Base-by-base conservation (phyloP, 2,329 filamentous ascomycete genomes). In the Nothophoma quercina region DNA sequence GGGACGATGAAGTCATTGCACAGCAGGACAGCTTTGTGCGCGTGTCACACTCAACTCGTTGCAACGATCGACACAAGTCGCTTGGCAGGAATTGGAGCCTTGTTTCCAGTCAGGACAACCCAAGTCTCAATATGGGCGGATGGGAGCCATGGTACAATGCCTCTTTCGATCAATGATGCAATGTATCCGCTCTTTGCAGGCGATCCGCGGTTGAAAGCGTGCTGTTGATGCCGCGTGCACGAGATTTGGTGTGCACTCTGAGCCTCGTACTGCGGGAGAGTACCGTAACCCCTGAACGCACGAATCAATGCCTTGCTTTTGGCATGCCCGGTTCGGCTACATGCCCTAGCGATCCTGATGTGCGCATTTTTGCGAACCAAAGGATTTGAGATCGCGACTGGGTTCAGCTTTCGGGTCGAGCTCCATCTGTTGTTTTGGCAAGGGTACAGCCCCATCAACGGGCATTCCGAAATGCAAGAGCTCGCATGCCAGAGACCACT, bases 241-340 rank as follows among this genome's bases (percentile, higher is more conserved):
- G 23, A 45, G 42, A 42, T 43, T 35, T 33, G 46, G 36, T 18
- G 32, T 36, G 41, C 39, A 48, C 42, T 43, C 29, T 19, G 28
- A 19, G 16, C 34, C 15, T 51, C 50, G 53, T 39, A 39, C 38
- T 28, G 39, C 50, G 44, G 32, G 50, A 52, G 49, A 47, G 42
- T 33, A 22, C 50, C 44, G 22, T 39, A 15, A 34, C 50, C 50
- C 50, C 43, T 53, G 44, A 48, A 43, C 12, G 13, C 32, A 13
- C 50, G 50, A 53, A 53, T 48, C 50, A 53, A 38, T 44, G 43
- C 44, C 38, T 48, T 53, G 43, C 50, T 44, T 53, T 53, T 48
- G 19, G 25, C 30, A 28, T 28, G 38, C 43, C 32, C 28, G 33
- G 36, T n/a, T 23, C 39, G 39, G 38, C 28, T 41, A 35, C 36